These are phyloP conservation scores for Geosmithia morbida DNA, from an alignment of 2,329 filamentous ascomycete genomes.

Conservation along the genomic window DNA sequence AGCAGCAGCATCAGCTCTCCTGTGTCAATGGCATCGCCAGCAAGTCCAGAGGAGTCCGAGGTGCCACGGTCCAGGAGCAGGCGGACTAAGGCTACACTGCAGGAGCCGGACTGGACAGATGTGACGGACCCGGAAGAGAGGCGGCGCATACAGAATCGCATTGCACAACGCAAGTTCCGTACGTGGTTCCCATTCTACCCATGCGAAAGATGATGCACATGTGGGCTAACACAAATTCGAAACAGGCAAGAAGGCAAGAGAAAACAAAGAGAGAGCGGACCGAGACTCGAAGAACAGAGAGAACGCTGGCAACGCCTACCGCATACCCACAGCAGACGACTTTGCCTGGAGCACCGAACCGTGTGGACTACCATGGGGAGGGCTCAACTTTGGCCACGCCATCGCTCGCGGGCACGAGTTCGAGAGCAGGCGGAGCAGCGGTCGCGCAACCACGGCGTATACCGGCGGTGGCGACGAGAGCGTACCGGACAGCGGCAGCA, in stretches of 20 bases:
- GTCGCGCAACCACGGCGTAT: conserved; percentile 15
- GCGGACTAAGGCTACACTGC: conserved; percentile 14
- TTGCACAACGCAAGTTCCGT: conserved; percentile 67
- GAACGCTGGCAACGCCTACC: conserved; percentile 50
- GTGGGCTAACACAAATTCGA: conserved; percentile 3
- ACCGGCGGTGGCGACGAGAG: conserved; percentile 16
- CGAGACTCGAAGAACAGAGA: conserved; percentile 49
- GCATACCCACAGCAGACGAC: conserved; percentile 42
- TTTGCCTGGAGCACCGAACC: conserved; percentile 34
- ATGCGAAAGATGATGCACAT: not conserved
- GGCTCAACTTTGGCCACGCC: conserved; percentile 44
- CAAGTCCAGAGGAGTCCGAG: not conserved
- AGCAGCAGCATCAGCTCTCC: not conserved
- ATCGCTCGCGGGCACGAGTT: conserved; percentile 35
- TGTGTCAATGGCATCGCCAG: not conserved
- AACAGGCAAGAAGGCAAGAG: conserved; percentile 54
- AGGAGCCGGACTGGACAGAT: conserved; percentile 52
- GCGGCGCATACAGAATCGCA: conserved; percentile 60
- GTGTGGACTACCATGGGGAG: conserved; percentile 60
- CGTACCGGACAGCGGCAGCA: conserved; percentile 12
- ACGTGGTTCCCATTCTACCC: conserved; percentile 16
- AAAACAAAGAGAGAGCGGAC: conserved; percentile 51
- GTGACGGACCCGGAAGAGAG: conserved; percentile 57
- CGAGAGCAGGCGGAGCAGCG: conserved; percentile 27
- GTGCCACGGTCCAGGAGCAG: conserved; percentile 20